Conservation (phyloP, 768 basidiomycete species). For the Lentinula edodes region DNA sequence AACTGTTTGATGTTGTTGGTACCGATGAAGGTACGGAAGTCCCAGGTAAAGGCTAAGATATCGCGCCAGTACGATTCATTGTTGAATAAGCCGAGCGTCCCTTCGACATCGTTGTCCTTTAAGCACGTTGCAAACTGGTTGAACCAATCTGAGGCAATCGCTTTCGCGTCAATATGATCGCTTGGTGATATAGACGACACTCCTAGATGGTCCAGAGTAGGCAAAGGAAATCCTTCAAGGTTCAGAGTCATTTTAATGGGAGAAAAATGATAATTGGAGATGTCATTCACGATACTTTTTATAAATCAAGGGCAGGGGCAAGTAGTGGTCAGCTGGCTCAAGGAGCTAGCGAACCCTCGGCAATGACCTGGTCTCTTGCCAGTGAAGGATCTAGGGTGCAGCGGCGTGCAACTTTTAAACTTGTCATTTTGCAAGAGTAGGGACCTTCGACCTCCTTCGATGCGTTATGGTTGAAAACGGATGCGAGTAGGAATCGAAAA, state of each 20-base stretch:
- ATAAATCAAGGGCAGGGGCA: not conserved
- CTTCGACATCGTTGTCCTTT: slow-evolving; percentile 13
- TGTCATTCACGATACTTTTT: not conserved
- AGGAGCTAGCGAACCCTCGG: no score
- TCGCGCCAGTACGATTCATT: slow-evolving; percentile 45
- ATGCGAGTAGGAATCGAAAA: no score
- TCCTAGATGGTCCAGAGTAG: slow-evolving; percentile 2
- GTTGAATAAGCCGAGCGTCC: slow-evolving; percentile 20
- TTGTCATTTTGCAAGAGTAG: no score
- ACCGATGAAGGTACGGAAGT: slow-evolving; percentile 43
- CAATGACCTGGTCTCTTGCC: no score
- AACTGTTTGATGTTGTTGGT: slow-evolving; percentile 27
- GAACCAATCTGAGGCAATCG: slow-evolving; percentile 14
- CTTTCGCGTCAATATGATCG: not conserved
- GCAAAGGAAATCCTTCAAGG: slow-evolving; percentile 4
- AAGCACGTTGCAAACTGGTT: slow-evolving; percentile 12
- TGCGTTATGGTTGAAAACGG: no score
- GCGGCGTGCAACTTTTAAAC: no score
- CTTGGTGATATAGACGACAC: not conserved
- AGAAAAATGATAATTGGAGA: not conserved
- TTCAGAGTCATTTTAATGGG: not conserved
- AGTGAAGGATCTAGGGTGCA: no score
- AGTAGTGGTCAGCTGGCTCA: not conserved
- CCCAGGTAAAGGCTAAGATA: slow-evolving; percentile 45
- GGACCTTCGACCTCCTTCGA: no score